Conservation (phyloP, 1,284 basidiomycete species). For the Tranzscheliella williamsii region DNA sequence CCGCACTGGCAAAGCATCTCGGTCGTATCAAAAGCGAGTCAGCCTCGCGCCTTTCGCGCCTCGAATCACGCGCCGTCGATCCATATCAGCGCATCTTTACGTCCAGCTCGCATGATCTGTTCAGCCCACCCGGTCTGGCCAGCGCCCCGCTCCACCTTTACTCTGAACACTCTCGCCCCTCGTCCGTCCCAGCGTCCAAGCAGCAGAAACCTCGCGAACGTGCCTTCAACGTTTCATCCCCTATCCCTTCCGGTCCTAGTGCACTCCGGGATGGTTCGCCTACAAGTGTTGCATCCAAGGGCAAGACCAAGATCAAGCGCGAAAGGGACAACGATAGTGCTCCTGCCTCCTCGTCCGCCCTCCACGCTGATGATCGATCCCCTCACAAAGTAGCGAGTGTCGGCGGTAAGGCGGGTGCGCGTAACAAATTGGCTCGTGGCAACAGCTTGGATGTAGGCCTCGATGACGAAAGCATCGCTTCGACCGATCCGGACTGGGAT, state of each 20-base stretch:
- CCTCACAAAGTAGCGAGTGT: slow-evolving; percentile 10
- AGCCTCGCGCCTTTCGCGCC: slow-evolving; percentile 15
- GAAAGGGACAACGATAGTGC: slow-evolving; percentile 30
- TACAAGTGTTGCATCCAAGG: slow-evolving; percentile 4
- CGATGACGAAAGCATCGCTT: slow-evolving; percentile 36
- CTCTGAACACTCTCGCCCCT: slow-evolving; percentile 9
- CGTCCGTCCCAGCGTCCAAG: slow-evolving; percentile 2
- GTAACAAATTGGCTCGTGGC: slow-evolving; percentile 21
- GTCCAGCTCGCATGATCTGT: slow-evolving; percentile 27
- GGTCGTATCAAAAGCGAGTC: slow-evolving; percentile 29
- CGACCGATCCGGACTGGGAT: slow-evolving; percentile 46
- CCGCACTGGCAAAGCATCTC: slow-evolving; percentile 27
- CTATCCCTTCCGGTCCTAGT: slow-evolving; percentile 11
- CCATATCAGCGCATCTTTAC: slow-evolving; percentile 27
- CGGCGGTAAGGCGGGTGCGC: slow-evolving; percentile 18
- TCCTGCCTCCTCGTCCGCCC: slow-evolving; percentile 13
- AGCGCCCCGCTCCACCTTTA: slow-evolving; percentile 17
- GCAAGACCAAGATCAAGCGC: slow-evolving; percentile 37
- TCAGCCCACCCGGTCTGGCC: slow-evolving; percentile 25
- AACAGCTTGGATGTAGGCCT: slow-evolving; percentile 16
- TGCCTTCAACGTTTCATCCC: slow-evolving; percentile 17
- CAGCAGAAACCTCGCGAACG: slow-evolving; percentile 24
- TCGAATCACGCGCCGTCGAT: slow-evolving; percentile 23
- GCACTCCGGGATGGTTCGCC: slow-evolving; percentile 11
- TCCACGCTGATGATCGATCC: slow-evolving; percentile 16